phyloP scores from a whole-genome alignment of 202 grass and related monocot species.

The Cymbopogon flexuosus region DNA sequence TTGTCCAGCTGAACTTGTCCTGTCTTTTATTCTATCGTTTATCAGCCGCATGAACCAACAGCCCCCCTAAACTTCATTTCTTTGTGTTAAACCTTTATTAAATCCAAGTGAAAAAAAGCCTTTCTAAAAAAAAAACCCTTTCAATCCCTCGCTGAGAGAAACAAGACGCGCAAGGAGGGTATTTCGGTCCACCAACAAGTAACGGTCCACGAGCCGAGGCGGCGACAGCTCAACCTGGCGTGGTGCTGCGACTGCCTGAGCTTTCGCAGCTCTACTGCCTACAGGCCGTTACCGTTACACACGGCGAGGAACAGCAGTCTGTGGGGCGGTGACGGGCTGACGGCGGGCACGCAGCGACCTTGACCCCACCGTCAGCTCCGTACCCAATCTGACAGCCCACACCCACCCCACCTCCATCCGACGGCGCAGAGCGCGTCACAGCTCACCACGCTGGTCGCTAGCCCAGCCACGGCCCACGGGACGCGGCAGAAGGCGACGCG shows the following conservation, averaged over 20 bases:
- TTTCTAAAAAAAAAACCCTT: no score
- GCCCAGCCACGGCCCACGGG: background rate
- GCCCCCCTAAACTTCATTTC: no score
- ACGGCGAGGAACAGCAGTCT: background rate
- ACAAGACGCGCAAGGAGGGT: no score
- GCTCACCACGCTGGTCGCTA: background rate
- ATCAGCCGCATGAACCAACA: no score
- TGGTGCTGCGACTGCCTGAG: background rate
- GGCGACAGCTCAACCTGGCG: background rate
- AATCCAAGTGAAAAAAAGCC: no score
- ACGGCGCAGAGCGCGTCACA: background rate
- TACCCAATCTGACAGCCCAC: background rate
- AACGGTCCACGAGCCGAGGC: background rate
- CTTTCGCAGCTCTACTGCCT: background rate
- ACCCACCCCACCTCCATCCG: background rate
- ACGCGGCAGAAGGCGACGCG: background rate
- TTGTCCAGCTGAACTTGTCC: no score
- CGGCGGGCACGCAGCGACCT: background rate
- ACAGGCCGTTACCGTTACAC: no score
- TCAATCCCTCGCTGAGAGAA: no score
- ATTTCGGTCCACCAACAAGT: no score
- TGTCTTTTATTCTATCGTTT: no score
- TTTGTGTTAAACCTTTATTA: no score
- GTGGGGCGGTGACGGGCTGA: background rate
- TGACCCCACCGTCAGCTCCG: background rate